phyloP scores from a whole-genome alignment of 371 early-diverging fungal genomes.

The Mycotypha africana region DNA sequence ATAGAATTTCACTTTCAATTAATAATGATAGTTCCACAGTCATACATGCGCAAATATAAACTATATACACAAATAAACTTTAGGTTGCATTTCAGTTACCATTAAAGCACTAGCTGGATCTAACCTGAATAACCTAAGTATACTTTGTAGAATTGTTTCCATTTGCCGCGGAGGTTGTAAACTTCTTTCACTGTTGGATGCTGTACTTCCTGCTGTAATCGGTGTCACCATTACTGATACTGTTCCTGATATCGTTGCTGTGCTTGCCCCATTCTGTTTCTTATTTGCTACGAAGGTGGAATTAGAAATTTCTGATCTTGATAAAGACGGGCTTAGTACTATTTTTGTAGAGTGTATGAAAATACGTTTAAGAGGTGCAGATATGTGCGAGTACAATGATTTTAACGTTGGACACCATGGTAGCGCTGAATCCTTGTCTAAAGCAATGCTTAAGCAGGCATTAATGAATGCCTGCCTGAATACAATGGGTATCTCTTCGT shows the following conservation, averaged over 20 bases:
- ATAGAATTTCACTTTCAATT: too few species aligned
- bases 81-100: slow-evolving; percentile 5
- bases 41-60: not conserved
- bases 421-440: slow-evolving; percentile 55
- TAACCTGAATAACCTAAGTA: slow-evolving; percentile 20
- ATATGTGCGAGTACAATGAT: slow-evolving; percentile 58
- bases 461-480: slow-evolving; percentile 70
- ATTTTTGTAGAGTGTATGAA: slow-evolving; percentile 38
- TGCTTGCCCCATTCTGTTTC: not conserved
- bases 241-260: not conserved
- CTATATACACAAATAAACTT: too few species aligned
- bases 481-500: slow-evolving; percentile 40
- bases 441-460: slow-evolving; percentile 59
- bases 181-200: not conserved
- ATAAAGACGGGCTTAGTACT: slow-evolving; percentile 9
- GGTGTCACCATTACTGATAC: not conserved
- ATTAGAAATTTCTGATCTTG: slow-evolving; percentile 13
- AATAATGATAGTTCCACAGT: too few species aligned
- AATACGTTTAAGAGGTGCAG: slow-evolving; percentile 56
- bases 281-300: slow-evolving; percentile 7
- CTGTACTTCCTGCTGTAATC: not conserved
- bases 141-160: slow-evolving; percentile 10
- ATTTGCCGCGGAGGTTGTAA: not conserved
- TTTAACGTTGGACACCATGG: slow-evolving; percentile 70
- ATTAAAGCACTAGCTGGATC: slow-evolving; percentile 21